Evolutionary conservation across 805 yeast genomes (phyloP).

Genomic region (Lipomyces chichibuensis): DNA sequence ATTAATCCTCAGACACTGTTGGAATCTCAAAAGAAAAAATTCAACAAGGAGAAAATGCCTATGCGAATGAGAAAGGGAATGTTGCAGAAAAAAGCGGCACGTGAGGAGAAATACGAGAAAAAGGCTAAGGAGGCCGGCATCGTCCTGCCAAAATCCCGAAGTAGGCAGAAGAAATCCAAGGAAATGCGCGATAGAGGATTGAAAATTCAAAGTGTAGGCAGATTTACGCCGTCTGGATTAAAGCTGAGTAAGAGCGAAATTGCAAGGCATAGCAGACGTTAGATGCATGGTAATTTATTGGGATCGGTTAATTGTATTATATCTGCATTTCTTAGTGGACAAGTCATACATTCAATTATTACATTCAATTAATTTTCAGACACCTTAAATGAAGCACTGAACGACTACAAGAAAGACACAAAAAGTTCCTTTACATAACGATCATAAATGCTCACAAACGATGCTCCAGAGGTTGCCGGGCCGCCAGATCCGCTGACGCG

Average conservation of each 20-base stretch:
- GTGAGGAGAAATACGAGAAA: conserved; percentile 61
- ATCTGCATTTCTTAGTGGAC: neutral
- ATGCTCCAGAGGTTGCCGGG: neutral
- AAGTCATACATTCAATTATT: neutral
- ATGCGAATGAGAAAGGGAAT: conserved; percentile 87
- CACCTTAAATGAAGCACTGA: neutral
- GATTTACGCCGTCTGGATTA: conserved; percentile 76
- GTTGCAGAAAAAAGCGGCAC: conserved; percentile 58
- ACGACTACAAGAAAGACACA: neutral
- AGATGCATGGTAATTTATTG: neutral
- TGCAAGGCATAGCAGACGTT: conserved; percentile 39
- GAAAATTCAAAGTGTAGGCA: conserved; percentile 74
- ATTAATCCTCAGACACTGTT: conserved; percentile 24
- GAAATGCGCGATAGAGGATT: conserved; percentile 73
- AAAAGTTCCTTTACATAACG: neutral
- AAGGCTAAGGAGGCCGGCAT: conserved; percentile 92
- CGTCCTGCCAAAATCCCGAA: conserved; percentile 60
- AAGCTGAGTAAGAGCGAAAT: conserved; percentile 70
- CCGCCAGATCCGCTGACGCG: neutral
- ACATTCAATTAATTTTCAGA: neutral
- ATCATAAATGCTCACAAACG: conserved; percentile 2
- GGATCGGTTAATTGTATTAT: neutral
- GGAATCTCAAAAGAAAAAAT: conserved; percentile 13
- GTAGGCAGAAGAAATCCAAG: conserved; percentile 41
- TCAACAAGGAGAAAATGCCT: conserved; percentile 69